phyloP scores from a whole-genome alignment of 331 rosid genomes.

The Saraca asoca region DNA sequence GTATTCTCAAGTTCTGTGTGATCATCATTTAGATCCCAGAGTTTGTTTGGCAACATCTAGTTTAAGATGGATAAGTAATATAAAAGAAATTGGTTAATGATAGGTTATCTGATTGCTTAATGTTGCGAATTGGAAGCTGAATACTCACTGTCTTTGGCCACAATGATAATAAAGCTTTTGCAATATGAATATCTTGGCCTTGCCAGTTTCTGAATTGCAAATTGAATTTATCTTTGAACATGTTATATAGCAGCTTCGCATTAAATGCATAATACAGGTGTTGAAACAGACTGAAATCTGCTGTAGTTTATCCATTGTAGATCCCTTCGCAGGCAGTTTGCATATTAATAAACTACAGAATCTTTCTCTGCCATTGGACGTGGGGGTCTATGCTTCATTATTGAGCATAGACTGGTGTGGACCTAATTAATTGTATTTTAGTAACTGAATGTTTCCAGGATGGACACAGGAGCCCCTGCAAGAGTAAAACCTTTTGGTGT shows the following conservation, averaged over 20 bases:
- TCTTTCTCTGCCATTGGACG: conserved; percentile 8
- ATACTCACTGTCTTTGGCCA: neutral
- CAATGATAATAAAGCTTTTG: neutral
- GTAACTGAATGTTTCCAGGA: conserved; percentile 51
- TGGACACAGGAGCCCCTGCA: conserved; percentile 82
- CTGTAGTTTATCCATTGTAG: conserved; percentile 14
- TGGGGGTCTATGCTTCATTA: conserved; percentile 11
- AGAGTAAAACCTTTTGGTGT: conserved; percentile 93
- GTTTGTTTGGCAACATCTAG: neutral
- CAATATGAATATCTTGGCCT: neutral
- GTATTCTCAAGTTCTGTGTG: neutral
- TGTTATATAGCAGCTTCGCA: conserved; percentile 1
- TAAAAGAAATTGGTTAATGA: neutral
- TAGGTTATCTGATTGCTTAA: neutral
- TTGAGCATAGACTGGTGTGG: conserved; percentile 21
- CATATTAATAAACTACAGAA: neutral
- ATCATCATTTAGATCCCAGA: neutral
- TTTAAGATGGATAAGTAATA: neutral
- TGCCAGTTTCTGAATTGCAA: neutral
- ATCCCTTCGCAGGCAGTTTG: conserved; percentile 5
- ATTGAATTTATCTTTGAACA: neutral
- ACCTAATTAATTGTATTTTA: conserved; percentile 26
- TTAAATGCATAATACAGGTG: conserved; percentile 4
- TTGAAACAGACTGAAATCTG: conserved; percentile 27
- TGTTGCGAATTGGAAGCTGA: neutral